These are phyloP conservation scores for Bullera alba DNA, from an alignment of 768 basidiomycete genomes.

Conservation along the genomic window DNA sequence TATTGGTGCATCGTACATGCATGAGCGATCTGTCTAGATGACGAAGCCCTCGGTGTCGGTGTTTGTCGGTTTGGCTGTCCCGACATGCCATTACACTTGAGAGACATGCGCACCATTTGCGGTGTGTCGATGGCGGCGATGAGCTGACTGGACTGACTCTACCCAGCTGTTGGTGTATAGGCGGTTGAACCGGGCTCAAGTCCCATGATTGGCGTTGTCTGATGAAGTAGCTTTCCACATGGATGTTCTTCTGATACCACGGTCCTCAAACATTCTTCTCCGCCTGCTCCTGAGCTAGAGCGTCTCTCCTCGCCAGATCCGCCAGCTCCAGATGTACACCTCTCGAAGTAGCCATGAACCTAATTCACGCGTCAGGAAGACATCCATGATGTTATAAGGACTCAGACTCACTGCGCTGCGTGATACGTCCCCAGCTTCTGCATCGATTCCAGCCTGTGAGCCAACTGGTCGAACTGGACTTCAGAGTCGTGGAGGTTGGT, in stretches of 20 bases:
- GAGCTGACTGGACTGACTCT: too few relatives aligned
- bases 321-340: constrained; percentile 39
- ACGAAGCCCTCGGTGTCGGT: too few relatives aligned
- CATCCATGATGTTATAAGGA: too few relatives aligned
- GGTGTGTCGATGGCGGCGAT: too few relatives aligned
- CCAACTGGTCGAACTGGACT: constrained; percentile 67
- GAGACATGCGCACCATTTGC: too few relatives aligned
- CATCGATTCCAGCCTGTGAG: constrained; percentile 72
- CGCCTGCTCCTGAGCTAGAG: background rate
- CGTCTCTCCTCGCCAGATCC: background rate
- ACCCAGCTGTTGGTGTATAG: too few relatives aligned
- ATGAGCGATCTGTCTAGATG: too few relatives aligned
- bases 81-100: too few relatives aligned
- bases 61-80: too few relatives aligned
- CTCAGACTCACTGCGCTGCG: constrained; percentile 64
- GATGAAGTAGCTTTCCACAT: too few relatives aligned
- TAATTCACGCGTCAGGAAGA: constrained; percentile 2
- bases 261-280: background rate
- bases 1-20: background rate
- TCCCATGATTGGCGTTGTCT: too few relatives aligned
- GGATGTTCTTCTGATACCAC: background rate
- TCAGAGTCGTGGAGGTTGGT: constrained; percentile 65
- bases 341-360: constrained; percentile 46
- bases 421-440: constrained; percentile 67
- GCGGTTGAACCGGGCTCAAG: too few relatives aligned